A percentile compares a stretch with the other conserved stretches of the same genome.
These are phyloP conservation scores for Stachybotrys echinatus DNA, from an alignment of 2,329 filamentous ascomycete genomes.

Conservation along the genomic window DNA sequence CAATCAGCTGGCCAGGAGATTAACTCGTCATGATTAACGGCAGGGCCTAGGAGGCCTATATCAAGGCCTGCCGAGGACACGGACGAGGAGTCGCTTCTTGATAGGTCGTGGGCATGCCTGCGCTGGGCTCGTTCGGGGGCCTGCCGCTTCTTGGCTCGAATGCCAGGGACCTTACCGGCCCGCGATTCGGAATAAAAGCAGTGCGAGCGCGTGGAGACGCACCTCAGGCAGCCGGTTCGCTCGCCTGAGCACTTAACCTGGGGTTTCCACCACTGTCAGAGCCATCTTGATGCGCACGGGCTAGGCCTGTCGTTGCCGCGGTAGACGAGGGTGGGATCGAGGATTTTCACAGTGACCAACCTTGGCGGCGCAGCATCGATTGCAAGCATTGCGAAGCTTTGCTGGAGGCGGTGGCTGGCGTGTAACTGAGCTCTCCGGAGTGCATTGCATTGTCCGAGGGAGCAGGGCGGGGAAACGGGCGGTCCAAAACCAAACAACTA, in stretches of 20 bases:
- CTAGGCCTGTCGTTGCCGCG: too few relatives aligned
- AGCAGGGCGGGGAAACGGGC: too few relatives aligned
- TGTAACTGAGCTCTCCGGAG: background rate
- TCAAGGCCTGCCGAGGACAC: background rate
- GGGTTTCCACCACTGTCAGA: background rate
- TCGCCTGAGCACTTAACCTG: background rate
- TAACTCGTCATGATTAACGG: background rate
- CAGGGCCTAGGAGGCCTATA: background rate
- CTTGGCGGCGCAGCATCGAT: background rate
- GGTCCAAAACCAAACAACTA: too few relatives aligned
- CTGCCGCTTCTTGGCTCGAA: background rate
- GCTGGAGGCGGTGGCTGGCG: background rate
- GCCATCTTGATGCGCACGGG: too few relatives aligned
- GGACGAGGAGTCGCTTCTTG: background rate
- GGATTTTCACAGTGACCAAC: background rate
- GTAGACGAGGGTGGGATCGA: too few relatives aligned
- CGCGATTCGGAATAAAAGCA: background rate
- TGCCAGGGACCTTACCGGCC: background rate
- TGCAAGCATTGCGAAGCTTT: background rate
- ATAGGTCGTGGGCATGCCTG: background rate
- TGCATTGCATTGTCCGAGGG: background rate
- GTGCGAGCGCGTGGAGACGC: background rate
- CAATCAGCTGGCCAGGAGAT: background rate
- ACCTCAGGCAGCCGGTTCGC: background rate
- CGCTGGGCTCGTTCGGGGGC: background rate